Evolutionary conservation across 164 flowering plant species (phyloP).

Genomic region (Vitis vinifera): ASM3070453v1 NC_081821.1:9275501-9276000

Average conservation of each 20-base stretch:
- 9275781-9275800: slow-evolving; percentile 60
- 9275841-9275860: too few relatives aligned
- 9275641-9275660: slow-evolving; percentile 46
- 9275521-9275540: background rate
- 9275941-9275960: too few relatives aligned
- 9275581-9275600: slow-evolving; percentile 93
- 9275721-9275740: slow-evolving; percentile 84
- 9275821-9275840: background rate
- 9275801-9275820: background rate
- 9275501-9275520: background rate
- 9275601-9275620: slow-evolving; percentile 84
- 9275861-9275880: too few relatives aligned
- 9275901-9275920: too few relatives aligned
- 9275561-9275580: slow-evolving; percentile 98
- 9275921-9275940: too few relatives aligned
- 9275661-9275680: slow-evolving; percentile 56
- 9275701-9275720: slow-evolving; percentile 78
- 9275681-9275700: slow-evolving; percentile 73
- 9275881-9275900: too few relatives aligned
- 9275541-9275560: slow-evolving; percentile 68
- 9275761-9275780: slow-evolving; percentile 86
- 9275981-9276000: too few relatives aligned
- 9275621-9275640: slow-evolving; percentile 77
- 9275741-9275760: slow-evolving; percentile 84
- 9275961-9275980: too few relatives aligned